These are phyloP conservation scores for Zangia roseola DNA, from an alignment of 768 basidiomycete species.

Conservation along the genomic window DNA sequence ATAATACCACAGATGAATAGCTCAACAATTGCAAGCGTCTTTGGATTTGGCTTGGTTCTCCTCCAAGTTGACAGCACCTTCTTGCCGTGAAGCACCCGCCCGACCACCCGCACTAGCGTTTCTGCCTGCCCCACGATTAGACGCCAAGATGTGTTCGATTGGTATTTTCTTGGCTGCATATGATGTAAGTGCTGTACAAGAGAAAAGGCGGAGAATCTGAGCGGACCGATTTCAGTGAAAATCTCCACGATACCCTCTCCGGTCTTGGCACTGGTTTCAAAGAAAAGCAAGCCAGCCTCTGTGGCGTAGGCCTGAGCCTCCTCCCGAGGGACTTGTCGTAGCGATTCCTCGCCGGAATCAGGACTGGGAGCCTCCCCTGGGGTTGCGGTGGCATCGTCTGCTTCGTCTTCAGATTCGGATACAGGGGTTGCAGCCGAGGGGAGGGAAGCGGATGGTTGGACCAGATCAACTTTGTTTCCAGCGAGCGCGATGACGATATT, in stretches of 20 bases:
- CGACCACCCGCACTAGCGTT: slow-evolving; percentile 56
- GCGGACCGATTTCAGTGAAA: slow-evolving; percentile 95
- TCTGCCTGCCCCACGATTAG: slow-evolving; percentile 67
- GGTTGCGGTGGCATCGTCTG: slow-evolving; percentile 89
- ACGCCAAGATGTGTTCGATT: slow-evolving; percentile 92
- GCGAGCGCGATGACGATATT: slow-evolving; percentile 99
- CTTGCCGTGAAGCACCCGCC: slow-evolving; percentile 47
- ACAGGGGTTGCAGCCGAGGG: slow-evolving; percentile 45
- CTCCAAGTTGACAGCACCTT: slow-evolving; percentile 65
- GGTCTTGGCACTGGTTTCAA: slow-evolving; percentile 97
- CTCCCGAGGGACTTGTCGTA: slow-evolving; percentile 89
- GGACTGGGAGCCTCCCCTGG: slow-evolving; percentile 67
- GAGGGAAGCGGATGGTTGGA: slow-evolving; percentile 60
- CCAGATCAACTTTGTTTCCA: slow-evolving; percentile 95
- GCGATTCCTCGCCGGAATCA: slow-evolving; percentile 57
- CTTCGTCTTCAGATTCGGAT: slow-evolving; percentile 82
- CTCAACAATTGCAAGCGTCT: slow-evolving; percentile 81
- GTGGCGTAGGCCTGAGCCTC: slow-evolving; percentile 96
- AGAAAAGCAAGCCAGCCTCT: slow-evolving; percentile 93
- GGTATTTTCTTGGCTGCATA: slow-evolving; percentile 75
- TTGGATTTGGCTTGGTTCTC: slow-evolving; percentile 64
- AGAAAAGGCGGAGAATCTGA: neutral
- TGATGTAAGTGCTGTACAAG: neutral
- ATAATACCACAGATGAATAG: slow-evolving; percentile 14
- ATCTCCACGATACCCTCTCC: slow-evolving; percentile 94